Conservation (phyloP, 495 filamentous ascomycete species). For the Penicillium bovifimosum region DNA sequence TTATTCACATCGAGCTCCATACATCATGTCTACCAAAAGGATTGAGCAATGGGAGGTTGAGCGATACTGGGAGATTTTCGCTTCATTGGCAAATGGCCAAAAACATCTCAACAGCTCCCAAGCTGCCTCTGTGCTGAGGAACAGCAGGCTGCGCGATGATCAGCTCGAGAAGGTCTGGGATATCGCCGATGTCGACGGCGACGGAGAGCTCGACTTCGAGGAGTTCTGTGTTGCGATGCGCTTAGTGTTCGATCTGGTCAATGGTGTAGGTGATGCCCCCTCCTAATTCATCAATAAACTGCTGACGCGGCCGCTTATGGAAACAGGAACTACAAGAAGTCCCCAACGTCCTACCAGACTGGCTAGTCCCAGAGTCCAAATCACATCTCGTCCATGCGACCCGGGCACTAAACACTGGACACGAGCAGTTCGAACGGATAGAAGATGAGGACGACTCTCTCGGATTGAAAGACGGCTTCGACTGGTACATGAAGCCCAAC, state of each 20-base stretch:
- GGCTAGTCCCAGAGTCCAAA: conserved; percentile 95
- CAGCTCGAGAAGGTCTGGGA: conserved; percentile 98
- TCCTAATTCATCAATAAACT: not conserved
- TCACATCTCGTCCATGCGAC: conserved; percentile 89
- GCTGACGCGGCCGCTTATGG: not conserved
- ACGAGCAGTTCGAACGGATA: conserved; percentile 73
- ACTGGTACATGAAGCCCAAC: conserved; percentile 95
- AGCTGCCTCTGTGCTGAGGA: conserved; percentile 91
- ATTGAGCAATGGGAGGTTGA: conserved; percentile 96
- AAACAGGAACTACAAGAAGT: conserved; percentile 82
- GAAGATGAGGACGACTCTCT: conserved; percentile 69
- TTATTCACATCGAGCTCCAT: conserved; percentile 5
- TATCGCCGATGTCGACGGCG: conserved; percentile 90
- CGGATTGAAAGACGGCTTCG: conserved; percentile 90
- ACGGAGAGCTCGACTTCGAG: conserved; percentile 96
- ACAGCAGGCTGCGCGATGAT: conserved; percentile 86
- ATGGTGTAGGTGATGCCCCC: conserved; percentile 61
- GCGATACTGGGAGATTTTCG: conserved; percentile 99
- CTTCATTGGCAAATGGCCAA: conserved; percentile 71
- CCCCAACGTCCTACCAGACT: conserved; percentile 77
- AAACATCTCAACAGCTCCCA: conserved; percentile 82
- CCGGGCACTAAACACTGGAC: conserved; percentile 69
- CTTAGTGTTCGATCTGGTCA: conserved; percentile 92
- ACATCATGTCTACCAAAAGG: conserved; percentile 65
- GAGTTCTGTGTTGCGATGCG: conserved; percentile 99